These are phyloP conservation scores for Cryptococcus sp. DNA, from an alignment of 1,284 basidiomycete genomes.

Conservation along the genomic window DNA sequence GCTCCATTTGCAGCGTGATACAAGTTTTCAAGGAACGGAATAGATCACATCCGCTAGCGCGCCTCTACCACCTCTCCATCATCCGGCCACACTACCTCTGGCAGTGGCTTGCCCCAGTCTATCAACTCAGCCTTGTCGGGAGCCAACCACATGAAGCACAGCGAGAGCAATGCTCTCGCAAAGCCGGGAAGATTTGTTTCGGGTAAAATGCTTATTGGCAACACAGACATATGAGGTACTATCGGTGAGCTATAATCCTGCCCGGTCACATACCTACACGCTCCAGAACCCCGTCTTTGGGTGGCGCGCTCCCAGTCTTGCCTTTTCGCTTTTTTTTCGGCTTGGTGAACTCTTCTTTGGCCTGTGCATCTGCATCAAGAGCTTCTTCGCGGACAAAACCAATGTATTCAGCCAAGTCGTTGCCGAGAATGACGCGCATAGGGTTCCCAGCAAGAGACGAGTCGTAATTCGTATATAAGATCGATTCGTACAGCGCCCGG, in stretches of 20 bases:
- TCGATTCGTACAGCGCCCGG: conserved; percentile 36
- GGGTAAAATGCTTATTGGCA: conserved; percentile 26
- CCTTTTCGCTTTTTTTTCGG: conserved; percentile 42
- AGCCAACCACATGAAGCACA: conserved; percentile 37
- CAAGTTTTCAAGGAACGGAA: too few relatives aligned
- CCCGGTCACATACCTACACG: conserved; percentile 23
- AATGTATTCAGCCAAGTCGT: conserved; percentile 40
- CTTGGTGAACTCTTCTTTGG: conserved; percentile 28
- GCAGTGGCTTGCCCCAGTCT: conserved; percentile 38
- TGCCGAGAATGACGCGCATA: conserved; percentile 34
- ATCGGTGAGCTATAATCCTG: background rate
- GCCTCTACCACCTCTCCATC: conserved; percentile 30
- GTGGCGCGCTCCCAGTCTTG: conserved; percentile 7
- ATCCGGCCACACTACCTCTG: conserved; percentile 34
- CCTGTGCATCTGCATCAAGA: background rate
- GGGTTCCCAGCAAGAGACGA: conserved; percentile 12
- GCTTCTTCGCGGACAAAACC: conserved; percentile 14
- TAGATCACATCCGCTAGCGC: too few relatives aligned
- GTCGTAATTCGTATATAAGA: conserved; percentile 29
- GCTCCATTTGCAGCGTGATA: too few relatives aligned
- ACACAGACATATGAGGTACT: conserved; percentile 33
- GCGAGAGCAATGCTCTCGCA: conserved; percentile 40
- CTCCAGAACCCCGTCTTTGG: conserved; percentile 32
- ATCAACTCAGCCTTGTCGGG: conserved; percentile 16
- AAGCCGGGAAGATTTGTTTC: conserved; percentile 44